Evolutionary conservation across 2,329 filamentous ascomycete species (phyloP), one percentile per base, ranked within the genome.

Genomic region (Alternaria brassicae): DNA sequence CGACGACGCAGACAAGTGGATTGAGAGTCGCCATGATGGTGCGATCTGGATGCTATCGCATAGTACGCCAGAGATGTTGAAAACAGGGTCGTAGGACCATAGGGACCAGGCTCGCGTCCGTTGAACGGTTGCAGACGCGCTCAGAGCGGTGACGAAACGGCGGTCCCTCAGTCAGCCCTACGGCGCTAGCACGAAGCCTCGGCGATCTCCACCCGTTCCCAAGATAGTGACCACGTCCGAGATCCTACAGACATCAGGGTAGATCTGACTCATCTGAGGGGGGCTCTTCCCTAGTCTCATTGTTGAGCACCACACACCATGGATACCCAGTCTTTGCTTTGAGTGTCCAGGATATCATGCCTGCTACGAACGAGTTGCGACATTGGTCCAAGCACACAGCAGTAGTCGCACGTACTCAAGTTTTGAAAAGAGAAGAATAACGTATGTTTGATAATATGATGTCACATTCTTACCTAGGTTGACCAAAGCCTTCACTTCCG

Each of bases 1-100:
- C 82, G 61, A 85, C 83, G 45, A 85, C 78, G 72, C 80, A 82
- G 62, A 84, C 78, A 44, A 84, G 66, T 41, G 69, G 69, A 39
- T 63, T 60, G 19, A 69, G 68, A 36, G 82, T 81, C 53, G 74
- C 71, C 70, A 83, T 84, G 37, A 68, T 62, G 55, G 49, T 66
- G 65, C 63, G 70, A 56, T 60, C 19, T 23, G 17, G 23, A 19
- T 21, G 34, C 48, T 56, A 40, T 54, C 52, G 52, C 53, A 56
- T 54, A 42, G 53, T 27, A 36, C 30, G 50, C 23, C 41, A 23
- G 30, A 23, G 30, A 27, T 9, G 28, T 25, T 42, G 32, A 51
- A 23, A 39, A 10, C 30, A 30, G 48, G 15, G 51, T 47, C 17
- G 28, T 50, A 55, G 40, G 56, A 42, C 57, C 57, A 56, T 53